These are phyloP conservation scores for Drechslerella stenobrocha DNA, from an alignment of 2,329 filamentous ascomycete genomes.

Conservation along the genomic window DNA sequence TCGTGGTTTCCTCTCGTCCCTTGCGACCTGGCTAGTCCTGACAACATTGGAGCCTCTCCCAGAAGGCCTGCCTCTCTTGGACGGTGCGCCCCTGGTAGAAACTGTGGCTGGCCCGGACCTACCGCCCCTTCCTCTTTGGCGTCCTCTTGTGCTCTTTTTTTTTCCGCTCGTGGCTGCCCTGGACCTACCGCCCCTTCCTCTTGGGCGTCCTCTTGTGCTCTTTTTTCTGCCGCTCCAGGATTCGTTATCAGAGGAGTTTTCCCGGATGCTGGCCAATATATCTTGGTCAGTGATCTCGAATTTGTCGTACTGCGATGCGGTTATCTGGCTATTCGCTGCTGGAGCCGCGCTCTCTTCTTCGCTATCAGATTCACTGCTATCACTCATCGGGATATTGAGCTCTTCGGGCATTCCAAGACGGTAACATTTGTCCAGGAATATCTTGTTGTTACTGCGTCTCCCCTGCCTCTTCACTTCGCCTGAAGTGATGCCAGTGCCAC, in stretches of 20 bases:
- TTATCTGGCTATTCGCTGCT: conserved; percentile 3
- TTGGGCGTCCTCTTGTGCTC: conserved; percentile 18
- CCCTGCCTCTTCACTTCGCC: conserved; percentile 23
- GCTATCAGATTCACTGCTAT: conserved; percentile 27
- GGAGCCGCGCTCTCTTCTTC: conserved; percentile 5
- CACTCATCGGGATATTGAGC: conserved; percentile 29
- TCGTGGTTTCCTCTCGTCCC: conserved; percentile 15
- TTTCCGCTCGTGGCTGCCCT: too few species aligned
- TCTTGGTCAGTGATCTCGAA: conserved; percentile 40
- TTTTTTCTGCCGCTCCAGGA: conserved; percentile 27
- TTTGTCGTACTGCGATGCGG: conserved; percentile 42
- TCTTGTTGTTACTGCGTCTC: conserved; percentile 27
- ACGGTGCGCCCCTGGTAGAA: too few species aligned
- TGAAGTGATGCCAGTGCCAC: conserved; percentile 36
- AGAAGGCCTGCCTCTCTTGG: too few species aligned
- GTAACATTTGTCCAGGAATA: conserved; percentile 24
- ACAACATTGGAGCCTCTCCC: conserved; percentile 9
- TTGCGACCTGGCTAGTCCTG: conserved; percentile 1
- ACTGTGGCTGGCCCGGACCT: too few species aligned
- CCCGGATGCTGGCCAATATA: conserved; percentile 30
- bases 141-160: conserved; percentile 13
- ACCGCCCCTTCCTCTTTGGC: conserved; percentile 25
- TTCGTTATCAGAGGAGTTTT: conserved; percentile 35
- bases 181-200: conserved; percentile 24
- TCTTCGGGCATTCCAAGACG: conserved; percentile 36